Percentiles rank a stretch among this genome's conserved stretches.
These are phyloP conservation scores for Amaranthus palmeri DNA, from an alignment of 148 eudicot species.

Conservation along the genomic window DNA sequence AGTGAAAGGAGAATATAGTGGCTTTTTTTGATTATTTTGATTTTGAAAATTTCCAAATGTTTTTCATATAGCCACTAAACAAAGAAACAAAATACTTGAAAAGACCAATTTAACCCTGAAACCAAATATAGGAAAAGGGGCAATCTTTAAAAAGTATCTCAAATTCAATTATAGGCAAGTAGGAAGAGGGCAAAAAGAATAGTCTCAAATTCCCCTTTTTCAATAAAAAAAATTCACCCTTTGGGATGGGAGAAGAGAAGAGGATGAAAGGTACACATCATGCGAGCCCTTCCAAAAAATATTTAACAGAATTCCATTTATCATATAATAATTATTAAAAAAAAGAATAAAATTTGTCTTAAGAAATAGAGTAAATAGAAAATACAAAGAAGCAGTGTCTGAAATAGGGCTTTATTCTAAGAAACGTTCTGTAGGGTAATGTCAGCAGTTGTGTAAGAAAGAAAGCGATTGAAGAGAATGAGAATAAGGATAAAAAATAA, in stretches of 20 bases:
- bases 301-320: not conserved
- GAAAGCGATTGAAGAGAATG: slow-evolving; percentile 71
- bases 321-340: not conserved
- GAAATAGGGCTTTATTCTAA: slow-evolving; percentile 41
- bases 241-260: slow-evolving; percentile 20
- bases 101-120: not conserved
- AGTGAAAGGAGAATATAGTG: not conserved
- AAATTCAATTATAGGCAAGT: not conserved
- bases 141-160: not conserved
- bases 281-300: slow-evolving; percentile 20
- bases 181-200: slow-evolving; percentile 28
- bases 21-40: too few species aligned
- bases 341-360: slow-evolving; percentile 2
- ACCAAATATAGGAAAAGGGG: not conserved
- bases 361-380: not conserved
- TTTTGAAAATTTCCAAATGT: too few species aligned
- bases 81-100: not conserved
- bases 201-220: slow-evolving; percentile 13
- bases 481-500: slow-evolving; percentile 21
- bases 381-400: slow-evolving; percentile 37
- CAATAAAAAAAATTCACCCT: not conserved
- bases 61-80: too few species aligned
- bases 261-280: slow-evolving; percentile 54
- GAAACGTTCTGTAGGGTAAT: slow-evolving; percentile 51
- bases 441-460: slow-evolving; percentile 28